Base-by-base conservation (phyloP, 306 rosid genomes). In the Senna siamea region DNA sequence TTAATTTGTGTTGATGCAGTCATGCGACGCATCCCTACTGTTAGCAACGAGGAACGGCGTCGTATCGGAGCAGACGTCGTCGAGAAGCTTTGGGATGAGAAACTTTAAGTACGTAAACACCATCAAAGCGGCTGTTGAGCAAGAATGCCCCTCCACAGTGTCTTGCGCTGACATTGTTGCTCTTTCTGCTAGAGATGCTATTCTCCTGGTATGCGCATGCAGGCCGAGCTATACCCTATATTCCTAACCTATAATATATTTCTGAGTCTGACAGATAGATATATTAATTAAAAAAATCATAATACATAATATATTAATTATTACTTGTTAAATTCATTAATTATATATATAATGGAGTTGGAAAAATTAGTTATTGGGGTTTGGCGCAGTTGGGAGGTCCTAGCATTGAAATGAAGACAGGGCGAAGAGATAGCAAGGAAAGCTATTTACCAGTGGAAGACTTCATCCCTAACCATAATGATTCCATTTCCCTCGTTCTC, bases 141-240 rank as follows among this genome's bases (percentile, higher is more conserved):
- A 53, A 53, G 87, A 86, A 70, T 95, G 99, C 63, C 90, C 92
- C 7, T 52, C 56, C 12, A 86, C 96, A 0, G 98, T 95, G 6
- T 95, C 99, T 57, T 95, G 98, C 9, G 96, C 99, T 22, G 98
- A 95, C 73, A 80, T 95, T 51, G 85, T 92, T 28, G 88, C 96
- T 23, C 96, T 92, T 32, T 95, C 99, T 0, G 98, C 98, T 4
- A 87, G 96, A 77, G 93, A 92, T 53, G 99, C 83, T 64, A 80
- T 90, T 57, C 67, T 66, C 73, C 72, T 94, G 95, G 98, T 89
- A n/a, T n/a, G n/a, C n/a, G n/a, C n/a, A n/a, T n/a, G n/a, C n/a
- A n/a, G n/a, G n/a, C n/a, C n/a, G n/a, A n/a, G n/a, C n/a, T n/a
- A n/a, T n/a, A n/a, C n/a, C n/a, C n/a, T n/a, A n/a, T n/a, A 26